phyloP scores from a whole-genome alignment of 1,284 basidiomycete species.

The Leccinum cinnamomeum region DNA sequence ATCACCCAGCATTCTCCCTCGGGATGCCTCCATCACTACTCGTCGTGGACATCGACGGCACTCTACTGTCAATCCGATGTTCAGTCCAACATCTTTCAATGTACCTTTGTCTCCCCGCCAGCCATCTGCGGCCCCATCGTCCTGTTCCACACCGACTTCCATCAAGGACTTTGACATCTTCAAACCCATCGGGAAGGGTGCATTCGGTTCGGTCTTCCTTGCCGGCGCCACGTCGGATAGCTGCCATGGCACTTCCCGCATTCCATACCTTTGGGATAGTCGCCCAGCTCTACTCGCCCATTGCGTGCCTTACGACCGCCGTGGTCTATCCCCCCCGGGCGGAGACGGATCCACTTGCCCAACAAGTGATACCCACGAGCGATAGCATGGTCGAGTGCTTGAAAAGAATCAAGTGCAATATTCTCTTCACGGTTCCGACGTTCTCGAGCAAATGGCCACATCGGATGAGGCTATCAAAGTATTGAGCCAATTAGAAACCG shows the following conservation, averaged over 20 bases:
- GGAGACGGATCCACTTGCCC: constrained; percentile 7
- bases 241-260: constrained; percentile 27
- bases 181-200: constrained; percentile 99
- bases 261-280: constrained; percentile 29
- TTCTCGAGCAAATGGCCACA: neutral
- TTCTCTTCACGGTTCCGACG: neutral
- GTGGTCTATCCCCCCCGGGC: constrained; percentile 22
- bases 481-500: neutral
- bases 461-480: neutral
- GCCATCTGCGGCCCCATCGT: constrained; percentile 72
- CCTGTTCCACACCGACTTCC: constrained; percentile 83
- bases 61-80: constrained; percentile 67
- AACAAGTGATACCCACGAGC: constrained; percentile 22
- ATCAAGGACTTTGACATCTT: constrained; percentile 99
- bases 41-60: constrained; percentile 66
- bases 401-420: constrained; percentile 1
- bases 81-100: constrained; percentile 53
- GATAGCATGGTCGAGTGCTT: constrained; percentile 18
- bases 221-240: constrained; percentile 42
- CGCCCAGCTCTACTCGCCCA: constrained; percentile 18
- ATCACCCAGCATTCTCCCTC: constrained; percentile 65
- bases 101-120: constrained; percentile 88
- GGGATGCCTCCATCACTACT: constrained; percentile 48
- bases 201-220: constrained; percentile 97
- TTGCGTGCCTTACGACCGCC: constrained; percentile 10